A percentile compares a stretch with the other conserved stretches of the same genome.
Evolutionary conservation across 2,329 filamentous ascomycete genomes (phyloP).

Genomic region (Aspergillus sp.): DNA sequence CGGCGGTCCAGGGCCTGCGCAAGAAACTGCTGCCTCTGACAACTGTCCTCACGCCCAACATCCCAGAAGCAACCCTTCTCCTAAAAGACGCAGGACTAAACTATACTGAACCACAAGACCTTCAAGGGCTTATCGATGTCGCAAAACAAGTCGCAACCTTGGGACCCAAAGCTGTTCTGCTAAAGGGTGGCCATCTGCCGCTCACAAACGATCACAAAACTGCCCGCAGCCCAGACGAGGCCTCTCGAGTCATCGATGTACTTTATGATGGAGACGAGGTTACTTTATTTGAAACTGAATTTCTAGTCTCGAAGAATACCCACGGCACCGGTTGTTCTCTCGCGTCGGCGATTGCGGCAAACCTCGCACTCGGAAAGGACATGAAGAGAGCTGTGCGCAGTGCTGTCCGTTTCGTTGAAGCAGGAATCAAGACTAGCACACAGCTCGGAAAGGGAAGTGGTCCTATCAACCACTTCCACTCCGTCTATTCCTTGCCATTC

Average conservation of each 20-base stretch:
- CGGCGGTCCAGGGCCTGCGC: slow-evolving; percentile 42
- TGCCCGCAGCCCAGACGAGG: slow-evolving; percentile 60
- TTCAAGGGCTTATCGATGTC: slow-evolving; percentile 68
- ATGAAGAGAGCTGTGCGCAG: slow-evolving; percentile 53
- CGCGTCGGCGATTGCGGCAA: slow-evolving; percentile 71
- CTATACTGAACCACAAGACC: slow-evolving; percentile 50
- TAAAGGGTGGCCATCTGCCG: slow-evolving; percentile 91
- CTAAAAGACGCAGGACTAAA: slow-evolving; percentile 41
- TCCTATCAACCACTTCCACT: slow-evolving; percentile 69
- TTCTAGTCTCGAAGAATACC: slow-evolving; percentile 73
- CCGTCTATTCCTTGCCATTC: slow-evolving; percentile 60
- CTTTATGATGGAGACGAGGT: slow-evolving; percentile 64
- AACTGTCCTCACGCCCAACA: slow-evolving; percentile 50
- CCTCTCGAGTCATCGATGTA: slow-evolving; percentile 71
- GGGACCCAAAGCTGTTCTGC: slow-evolving; percentile 75
- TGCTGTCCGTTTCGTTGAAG: slow-evolving; percentile 61
- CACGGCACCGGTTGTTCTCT: slow-evolving; percentile 95
- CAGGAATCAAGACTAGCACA: slow-evolving; percentile 59
- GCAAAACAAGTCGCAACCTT: slow-evolving; percentile 66
- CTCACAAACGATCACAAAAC: slow-evolving; percentile 63
- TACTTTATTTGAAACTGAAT: slow-evolving; percentile 67
- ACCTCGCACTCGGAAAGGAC: slow-evolving; percentile 53
- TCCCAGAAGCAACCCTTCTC: slow-evolving; percentile 48
- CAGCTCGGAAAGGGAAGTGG: slow-evolving; percentile 60
- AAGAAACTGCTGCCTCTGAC: slow-evolving; percentile 44